phyloP scores from a whole-genome alignment of 208 protist species.

The Jaenimonas drosophilae region DNA sequence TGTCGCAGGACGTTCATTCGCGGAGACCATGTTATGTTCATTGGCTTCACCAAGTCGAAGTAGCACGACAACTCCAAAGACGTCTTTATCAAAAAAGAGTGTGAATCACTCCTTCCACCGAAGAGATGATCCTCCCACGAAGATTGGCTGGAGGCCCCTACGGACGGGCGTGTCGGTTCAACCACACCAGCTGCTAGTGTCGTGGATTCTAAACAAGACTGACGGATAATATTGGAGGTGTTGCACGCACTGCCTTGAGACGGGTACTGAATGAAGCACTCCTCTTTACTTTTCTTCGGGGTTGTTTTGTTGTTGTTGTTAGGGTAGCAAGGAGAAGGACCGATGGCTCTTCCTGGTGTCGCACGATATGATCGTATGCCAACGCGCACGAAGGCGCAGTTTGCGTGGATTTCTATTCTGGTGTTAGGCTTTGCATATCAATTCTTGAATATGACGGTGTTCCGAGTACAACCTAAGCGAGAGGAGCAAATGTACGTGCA shows the following conservation, averaged over 20 bases:
- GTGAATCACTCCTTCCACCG: too few relatives aligned
- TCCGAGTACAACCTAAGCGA: constrained; percentile 69
- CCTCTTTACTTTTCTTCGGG: too few relatives aligned
- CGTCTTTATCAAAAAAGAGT: too few relatives aligned
- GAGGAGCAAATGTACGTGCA: constrained; percentile 83
- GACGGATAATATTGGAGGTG: too few relatives aligned
- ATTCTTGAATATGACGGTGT: constrained; percentile 64
- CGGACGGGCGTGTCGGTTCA: too few relatives aligned
- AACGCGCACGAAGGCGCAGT: constrained; percentile 65
- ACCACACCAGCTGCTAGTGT: too few relatives aligned
- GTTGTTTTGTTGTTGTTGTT: too few relatives aligned
- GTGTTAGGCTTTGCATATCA: constrained; percentile 70
- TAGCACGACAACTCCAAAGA: not conserved
- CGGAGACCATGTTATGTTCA: constrained; percentile 65
- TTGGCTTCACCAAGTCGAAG: constrained; percentile 30
- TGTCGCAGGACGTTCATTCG: constrained; percentile 44
- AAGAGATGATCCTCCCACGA: too few relatives aligned
- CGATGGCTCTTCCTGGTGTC: constrained; percentile 60
- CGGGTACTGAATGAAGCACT: too few relatives aligned
- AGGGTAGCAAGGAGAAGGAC: not conserved
- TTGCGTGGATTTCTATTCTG: constrained; percentile 72
- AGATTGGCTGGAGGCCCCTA: too few relatives aligned
- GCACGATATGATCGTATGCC: constrained; percentile 71
- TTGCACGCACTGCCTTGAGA: too few relatives aligned
- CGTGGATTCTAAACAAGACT: too few relatives aligned